phyloP scores from a whole-genome alignment of 805 yeast species.

The Ogataea neopini region DNA sequence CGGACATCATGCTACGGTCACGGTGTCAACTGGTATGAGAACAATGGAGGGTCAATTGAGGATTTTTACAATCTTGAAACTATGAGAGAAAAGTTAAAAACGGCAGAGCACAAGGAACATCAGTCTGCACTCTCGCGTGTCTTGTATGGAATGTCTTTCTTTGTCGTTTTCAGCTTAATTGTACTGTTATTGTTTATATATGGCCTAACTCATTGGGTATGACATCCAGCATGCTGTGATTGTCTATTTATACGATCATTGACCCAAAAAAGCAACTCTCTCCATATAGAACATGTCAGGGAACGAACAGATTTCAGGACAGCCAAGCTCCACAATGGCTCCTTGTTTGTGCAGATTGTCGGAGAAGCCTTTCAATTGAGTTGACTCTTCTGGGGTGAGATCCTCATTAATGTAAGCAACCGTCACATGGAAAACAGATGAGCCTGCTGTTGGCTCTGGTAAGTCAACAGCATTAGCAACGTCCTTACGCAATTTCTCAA shows the following conservation, averaged over 20 bases:
- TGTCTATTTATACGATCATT: background rate
- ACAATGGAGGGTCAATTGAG: too few species aligned
- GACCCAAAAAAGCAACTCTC: slow-evolving; percentile 10
- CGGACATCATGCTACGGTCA: too few species aligned
- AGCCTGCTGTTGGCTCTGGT: slow-evolving; percentile 5
- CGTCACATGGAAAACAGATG: slow-evolving; percentile 20
- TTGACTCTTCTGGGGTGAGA: slow-evolving; percentile 19
- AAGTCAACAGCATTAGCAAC: slow-evolving; percentile 15
- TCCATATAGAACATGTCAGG: slow-evolving; percentile 25
- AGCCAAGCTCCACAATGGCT: slow-evolving; percentile 13
- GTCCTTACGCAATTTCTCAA: slow-evolving; percentile 9
- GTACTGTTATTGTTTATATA: too few species aligned
- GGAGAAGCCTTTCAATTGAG: slow-evolving; percentile 10
- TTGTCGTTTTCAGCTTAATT: too few species aligned
- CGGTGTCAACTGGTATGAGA: too few species aligned
- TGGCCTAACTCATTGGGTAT: too few species aligned
- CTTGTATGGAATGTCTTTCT: too few species aligned
- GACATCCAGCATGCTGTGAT: too few species aligned
- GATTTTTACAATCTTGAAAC: too few species aligned
- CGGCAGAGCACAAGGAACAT: too few species aligned
- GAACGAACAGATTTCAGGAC: slow-evolving; percentile 22
- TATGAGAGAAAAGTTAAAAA: too few species aligned
- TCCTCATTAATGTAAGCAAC: slow-evolving; percentile 20
- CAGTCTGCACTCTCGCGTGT: too few species aligned
- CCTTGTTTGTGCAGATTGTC: slow-evolving; percentile 14